These are phyloP conservation scores for Pseudogymnoascus verrucosus DNA, from an alignment of 2,329 filamentous ascomycete genomes.

Conservation along the genomic window DNA sequence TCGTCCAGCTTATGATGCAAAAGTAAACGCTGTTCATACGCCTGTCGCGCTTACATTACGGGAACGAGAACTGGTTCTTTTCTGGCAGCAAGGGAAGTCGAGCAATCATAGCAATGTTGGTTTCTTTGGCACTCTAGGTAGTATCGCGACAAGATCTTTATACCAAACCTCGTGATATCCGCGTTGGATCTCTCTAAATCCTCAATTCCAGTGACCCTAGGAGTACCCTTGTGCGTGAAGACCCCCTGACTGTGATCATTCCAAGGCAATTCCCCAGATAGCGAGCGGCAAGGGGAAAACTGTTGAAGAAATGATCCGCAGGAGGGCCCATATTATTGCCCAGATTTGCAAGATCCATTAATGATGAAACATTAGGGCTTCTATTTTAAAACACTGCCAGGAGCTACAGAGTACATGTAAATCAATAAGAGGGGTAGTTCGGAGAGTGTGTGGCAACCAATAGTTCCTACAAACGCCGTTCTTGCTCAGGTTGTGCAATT, in stretches of 20 bases:
- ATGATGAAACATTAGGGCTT: neutral
- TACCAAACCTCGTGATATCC: conserved; percentile 8
- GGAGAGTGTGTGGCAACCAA: neutral
- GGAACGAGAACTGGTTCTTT: conserved; percentile 5
- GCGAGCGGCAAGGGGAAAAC: neutral
- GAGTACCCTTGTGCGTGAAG: neutral
- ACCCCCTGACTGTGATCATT: neutral
- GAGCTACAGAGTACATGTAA: neutral
- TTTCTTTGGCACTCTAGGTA: conserved; percentile 6
- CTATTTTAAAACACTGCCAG: neutral
- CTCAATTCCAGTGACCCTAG: neutral
- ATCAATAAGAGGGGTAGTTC: neutral
- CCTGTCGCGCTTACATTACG: neutral
- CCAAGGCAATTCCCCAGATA: neutral
- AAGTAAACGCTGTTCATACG: conserved; percentile 47
- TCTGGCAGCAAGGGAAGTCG: conserved; percentile 2
- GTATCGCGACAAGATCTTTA: conserved; percentile 6
- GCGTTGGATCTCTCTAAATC: neutral
- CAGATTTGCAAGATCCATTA: neutral
- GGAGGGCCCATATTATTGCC: neutral
- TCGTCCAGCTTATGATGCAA: conserved; percentile 94
- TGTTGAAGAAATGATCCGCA: neutral
- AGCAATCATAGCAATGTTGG: conserved; percentile 6
- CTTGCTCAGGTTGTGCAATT: neutral
- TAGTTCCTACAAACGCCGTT: neutral